These are phyloP conservation scores for Rugosomyces carneus DNA, from an alignment of 1,284 basidiomycete genomes.

Conservation along the genomic window DNA sequence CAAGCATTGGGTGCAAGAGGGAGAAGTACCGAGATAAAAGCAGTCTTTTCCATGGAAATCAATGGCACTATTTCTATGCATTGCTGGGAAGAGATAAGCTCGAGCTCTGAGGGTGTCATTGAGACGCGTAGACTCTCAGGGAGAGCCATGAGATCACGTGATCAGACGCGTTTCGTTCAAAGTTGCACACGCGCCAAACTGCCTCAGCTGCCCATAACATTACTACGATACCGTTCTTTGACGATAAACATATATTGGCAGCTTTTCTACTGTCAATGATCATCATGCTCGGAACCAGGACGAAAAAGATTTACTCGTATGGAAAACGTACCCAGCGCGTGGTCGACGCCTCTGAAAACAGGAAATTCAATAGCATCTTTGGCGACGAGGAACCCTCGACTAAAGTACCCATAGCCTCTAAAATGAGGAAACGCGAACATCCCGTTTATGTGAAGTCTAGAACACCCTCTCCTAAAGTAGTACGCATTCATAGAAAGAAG, in stretches of 20 bases:
- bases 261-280: constrained; percentile 15
- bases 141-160: constrained; percentile 47
- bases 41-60: constrained; percentile 82
- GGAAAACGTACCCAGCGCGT: constrained; percentile 62
- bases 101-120: constrained; percentile 74
- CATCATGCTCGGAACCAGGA: constrained; percentile 37
- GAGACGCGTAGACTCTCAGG: constrained; percentile 55
- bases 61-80: constrained; percentile 79
- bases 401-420: constrained; percentile 32
- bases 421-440: constrained; percentile 45
- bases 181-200: constrained; percentile 22
- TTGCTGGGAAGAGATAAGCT: constrained; percentile 80
- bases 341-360: constrained; percentile 41
- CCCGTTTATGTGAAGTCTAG: constrained; percentile 24
- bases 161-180: constrained; percentile 10
- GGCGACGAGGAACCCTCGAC: constrained; percentile 35
- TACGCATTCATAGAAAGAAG: constrained; percentile 34
- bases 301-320: constrained; percentile 67
- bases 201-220: constrained; percentile 1
- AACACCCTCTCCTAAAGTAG: constrained; percentile 28
- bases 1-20: constrained; percentile 11
- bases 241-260: constrained; percentile 2
- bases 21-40: constrained; percentile 73
- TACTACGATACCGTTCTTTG: neutral
- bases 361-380: constrained; percentile 28